Percentiles rank a stretch among this genome's conserved stretches.
Evolutionary conservation across 306 rosid species (phyloP).

Genomic region (Acacia crassicarpa): DNA sequence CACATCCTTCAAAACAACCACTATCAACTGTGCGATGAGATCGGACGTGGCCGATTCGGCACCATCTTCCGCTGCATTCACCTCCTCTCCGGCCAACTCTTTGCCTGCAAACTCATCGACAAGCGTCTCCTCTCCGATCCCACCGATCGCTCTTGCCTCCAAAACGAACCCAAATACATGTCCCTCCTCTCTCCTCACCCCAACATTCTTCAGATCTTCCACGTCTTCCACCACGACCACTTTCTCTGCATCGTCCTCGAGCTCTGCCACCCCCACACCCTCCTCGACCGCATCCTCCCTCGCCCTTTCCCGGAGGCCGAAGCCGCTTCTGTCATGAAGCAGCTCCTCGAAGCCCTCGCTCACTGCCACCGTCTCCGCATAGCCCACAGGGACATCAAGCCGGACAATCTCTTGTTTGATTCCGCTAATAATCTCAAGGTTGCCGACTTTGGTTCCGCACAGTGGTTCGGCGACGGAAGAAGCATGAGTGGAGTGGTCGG

Average conservation of each 20-base stretch:
- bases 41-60: slow-evolving; percentile 86
- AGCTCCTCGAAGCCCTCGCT: slow-evolving; percentile 52
- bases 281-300: slow-evolving; percentile 61
- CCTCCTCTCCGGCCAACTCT: slow-evolving; percentile 36
- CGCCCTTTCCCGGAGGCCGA: slow-evolving; percentile 43
- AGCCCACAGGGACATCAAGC: slow-evolving; percentile 80
- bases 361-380: slow-evolving; percentile 80
- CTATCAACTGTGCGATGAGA: slow-evolving; percentile 73
- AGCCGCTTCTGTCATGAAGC: slow-evolving; percentile 49
- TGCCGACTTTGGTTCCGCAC: slow-evolving; percentile 88
- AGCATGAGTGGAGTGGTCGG: slow-evolving; percentile 69
- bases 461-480: slow-evolving; percentile 62
- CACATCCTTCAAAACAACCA: slow-evolving; percentile 41
- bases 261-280: slow-evolving; percentile 65
- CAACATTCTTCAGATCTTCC: slow-evolving; percentile 58
- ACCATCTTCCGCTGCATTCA: slow-evolving; percentile 65
- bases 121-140: slow-evolving; percentile 56
- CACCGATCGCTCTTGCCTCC: slow-evolving; percentile 68
- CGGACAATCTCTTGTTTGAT: slow-evolving; percentile 73
- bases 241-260: slow-evolving; percentile 62
- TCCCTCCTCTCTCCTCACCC: slow-evolving; percentile 70
- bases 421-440: slow-evolving; percentile 51
- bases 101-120: slow-evolving; percentile 75
- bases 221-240: slow-evolving; percentile 60
- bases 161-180: slow-evolving; percentile 81